phyloP scores from a whole-genome alignment of 306 rosid genomes.

The Quercus alba region DNA sequence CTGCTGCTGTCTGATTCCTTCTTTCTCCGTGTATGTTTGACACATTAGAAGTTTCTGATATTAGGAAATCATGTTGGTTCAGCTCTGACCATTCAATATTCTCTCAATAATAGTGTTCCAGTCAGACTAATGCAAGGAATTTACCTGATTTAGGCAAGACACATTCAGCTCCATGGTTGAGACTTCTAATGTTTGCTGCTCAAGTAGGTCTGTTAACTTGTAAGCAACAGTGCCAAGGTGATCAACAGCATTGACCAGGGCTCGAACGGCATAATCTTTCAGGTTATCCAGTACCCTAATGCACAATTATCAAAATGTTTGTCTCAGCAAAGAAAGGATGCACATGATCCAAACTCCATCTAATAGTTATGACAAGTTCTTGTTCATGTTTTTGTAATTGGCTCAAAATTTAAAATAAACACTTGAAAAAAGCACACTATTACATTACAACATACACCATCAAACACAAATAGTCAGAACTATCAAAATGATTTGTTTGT shows the following conservation, averaged over 20 bases:
- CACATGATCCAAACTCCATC: constrained; percentile 10
- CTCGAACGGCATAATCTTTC: constrained; percentile 89
- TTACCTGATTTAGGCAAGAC: constrained; percentile 74
- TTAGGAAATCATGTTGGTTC: constrained; percentile 26
- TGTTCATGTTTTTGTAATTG: neutral
- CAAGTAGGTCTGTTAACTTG: constrained; percentile 81
- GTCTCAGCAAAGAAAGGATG: constrained; percentile 1
- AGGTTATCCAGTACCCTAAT: constrained; percentile 82
- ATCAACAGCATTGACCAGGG: constrained; percentile 92
- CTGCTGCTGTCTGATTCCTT: constrained; percentile 89
- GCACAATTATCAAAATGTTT: neutral
- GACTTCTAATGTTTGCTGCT: constrained; percentile 70
- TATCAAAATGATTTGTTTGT: neutral
- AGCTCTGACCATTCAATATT: constrained; percentile 17
- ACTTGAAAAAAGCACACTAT: neutral
- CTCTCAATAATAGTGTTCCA: neutral
- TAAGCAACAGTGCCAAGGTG: constrained; percentile 98
- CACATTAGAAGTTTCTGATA: constrained; percentile 76
- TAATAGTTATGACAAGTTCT: neutral
- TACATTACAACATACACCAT: neutral
- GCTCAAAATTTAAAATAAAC: neutral
- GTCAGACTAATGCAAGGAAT: neutral
- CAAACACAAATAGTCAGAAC: constrained; percentile 1
- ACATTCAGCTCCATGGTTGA: constrained; percentile 71
- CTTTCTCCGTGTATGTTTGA: constrained; percentile 64